These are phyloP conservation scores for Suhomyces choctaworum DNA, from an alignment of 1,139 yeast species.

Conservation along the genomic window DNA sequence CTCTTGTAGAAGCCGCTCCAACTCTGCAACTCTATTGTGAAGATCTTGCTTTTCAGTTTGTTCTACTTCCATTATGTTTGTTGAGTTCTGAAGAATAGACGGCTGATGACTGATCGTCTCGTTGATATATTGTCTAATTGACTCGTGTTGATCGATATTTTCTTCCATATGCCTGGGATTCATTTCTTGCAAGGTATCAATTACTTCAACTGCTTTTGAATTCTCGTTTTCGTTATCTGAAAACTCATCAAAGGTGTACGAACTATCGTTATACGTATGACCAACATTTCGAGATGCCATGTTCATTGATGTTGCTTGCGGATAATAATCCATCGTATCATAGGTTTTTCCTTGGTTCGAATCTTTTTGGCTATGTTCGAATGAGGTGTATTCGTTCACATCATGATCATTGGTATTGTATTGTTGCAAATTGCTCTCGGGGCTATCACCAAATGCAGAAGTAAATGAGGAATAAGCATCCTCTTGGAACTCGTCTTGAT, in stretches of 20 bases:
- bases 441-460: conserved; percentile 33
- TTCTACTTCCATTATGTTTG: conserved; percentile 11
- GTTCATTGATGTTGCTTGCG: conserved; percentile 8
- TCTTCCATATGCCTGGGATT: background rate
- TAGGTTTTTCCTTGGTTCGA: conserved; percentile 1
- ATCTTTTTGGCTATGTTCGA: conserved; percentile 14
- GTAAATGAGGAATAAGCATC: conserved; percentile 40
- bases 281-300: background rate
- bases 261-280: conserved; percentile 21
- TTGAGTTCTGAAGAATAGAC: conserved; percentile 16
- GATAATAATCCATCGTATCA: conserved; percentile 9
- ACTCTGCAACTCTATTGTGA: conserved; percentile 19
- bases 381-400: conserved; percentile 31
- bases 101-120: conserved; percentile 14
- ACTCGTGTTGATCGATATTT: background rate
- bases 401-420: conserved; percentile 14
- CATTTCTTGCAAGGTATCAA: conserved; percentile 9
- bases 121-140: conserved; percentile 3
- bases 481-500: conserved; percentile 17
- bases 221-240: conserved; percentile 17
- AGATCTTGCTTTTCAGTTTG: conserved; percentile 10
- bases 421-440: conserved; percentile 20
- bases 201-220: conserved; percentile 9
- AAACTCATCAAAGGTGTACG: conserved; percentile 33
- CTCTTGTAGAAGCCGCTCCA: conserved; percentile 20